Base-by-base conservation (phyloP, 2,329 filamentous ascomycete genomes). In the Lecanoromycetidae sp. region DNA sequence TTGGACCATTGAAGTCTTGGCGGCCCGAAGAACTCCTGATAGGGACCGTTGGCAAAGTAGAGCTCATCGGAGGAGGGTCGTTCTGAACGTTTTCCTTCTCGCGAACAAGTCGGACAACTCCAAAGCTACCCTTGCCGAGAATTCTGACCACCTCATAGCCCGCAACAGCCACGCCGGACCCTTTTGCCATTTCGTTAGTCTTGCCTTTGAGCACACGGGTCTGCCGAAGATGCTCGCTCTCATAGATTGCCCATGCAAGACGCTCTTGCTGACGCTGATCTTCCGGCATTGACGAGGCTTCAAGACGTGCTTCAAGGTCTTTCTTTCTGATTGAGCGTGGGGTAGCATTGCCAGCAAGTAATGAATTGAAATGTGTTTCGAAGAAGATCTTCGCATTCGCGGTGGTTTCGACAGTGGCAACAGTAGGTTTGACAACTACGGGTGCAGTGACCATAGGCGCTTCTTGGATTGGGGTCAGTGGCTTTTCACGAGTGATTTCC, bases 81-180 rank as follows among this genome's bases (percentile, higher is more conserved):
- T 36, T 41, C 12, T 36, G 36, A 7, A 39, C 23, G 6, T 45
- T 34, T 17, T 46, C 48, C 27, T 30, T 82, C 60, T 88, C 83
- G 47, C 79, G 80, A 2, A 96, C 88, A 29, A 98, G 71, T 37
- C 82, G 77, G 13, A 98, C 91, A 20, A 94, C 81, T 0, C 91
- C 90, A 64, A 96, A 98, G 59, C 88, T 95, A 7, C 91, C 90
- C 61, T 91, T 94, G 0, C 91, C 88, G 4, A 96, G 71, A 15
- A 93, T 73, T 55, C 87, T 84, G 25, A 96, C 66, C 10, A 81
- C 72, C 54, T 94, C 83, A 58, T 90, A 95, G n/a, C 79, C 76
- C 7, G 78, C 75, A 19, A 74, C 61, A 35, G 71, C 71, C 12
- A 74, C 69, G 2, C 70, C 69, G 22, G 68, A 66, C n/a, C 65